Conservation (phyloP, 495 filamentous ascomycete genomes). For the Penicillium cataractarum region DNA sequence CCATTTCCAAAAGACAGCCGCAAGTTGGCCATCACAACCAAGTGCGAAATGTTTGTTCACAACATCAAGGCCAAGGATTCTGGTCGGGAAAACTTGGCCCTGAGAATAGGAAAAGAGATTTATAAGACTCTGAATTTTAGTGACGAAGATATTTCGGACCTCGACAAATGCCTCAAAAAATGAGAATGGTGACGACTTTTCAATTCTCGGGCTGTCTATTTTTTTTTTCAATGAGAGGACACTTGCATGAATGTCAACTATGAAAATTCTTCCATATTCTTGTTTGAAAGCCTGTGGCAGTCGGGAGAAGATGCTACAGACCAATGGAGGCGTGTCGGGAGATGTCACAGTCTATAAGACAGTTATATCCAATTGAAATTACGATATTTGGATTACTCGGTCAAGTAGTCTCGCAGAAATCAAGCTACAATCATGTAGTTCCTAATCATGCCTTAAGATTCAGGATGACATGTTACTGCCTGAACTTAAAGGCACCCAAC, state of each 20-base stretch:
- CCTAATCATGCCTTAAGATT: too few relatives aligned
- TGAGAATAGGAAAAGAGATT: conserved; percentile 8
- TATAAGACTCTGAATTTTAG: not conserved
- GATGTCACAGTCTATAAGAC: not conserved
- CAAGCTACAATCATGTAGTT: too few relatives aligned
- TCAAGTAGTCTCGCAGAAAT: too few relatives aligned
- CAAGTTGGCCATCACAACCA: not conserved
- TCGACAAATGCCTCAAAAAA: not conserved
- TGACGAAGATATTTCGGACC: not conserved
- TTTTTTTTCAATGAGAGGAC: not conserved
- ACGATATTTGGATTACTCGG: too few relatives aligned
- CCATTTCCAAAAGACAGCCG: not conserved
- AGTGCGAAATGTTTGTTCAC: not conserved
- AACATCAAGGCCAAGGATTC: not conserved
- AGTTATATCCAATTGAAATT: not conserved
- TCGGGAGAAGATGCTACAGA: not conserved
- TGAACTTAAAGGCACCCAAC: not conserved
- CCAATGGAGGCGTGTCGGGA: too few relatives aligned
- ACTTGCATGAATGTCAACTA: not conserved
- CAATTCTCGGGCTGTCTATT: not conserved
- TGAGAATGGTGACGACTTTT: not conserved
- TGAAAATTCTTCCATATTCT: too few relatives aligned
- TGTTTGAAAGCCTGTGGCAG: too few relatives aligned
- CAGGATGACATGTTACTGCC: too few relatives aligned
- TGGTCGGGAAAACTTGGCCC: not conserved